phyloP scores from a whole-genome alignment of 192 early-diverging fungal species.

The Umbelopsis isabellina region DNA sequence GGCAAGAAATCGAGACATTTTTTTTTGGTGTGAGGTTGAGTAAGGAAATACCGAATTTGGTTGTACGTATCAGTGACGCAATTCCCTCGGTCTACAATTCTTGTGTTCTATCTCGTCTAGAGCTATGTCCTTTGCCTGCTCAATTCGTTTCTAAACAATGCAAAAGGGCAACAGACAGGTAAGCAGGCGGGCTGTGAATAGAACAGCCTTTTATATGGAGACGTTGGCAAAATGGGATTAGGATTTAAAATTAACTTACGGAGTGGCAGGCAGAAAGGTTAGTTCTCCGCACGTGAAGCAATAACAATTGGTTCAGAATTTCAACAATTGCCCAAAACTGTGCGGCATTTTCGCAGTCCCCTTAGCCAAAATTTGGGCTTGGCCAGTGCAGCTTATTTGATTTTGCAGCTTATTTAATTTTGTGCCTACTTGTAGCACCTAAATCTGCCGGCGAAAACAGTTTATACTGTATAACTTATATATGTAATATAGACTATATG shows the following conservation, averaged over 20 bases:
- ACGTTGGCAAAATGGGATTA: background rate
- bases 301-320: background rate
- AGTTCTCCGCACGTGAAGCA: background rate
- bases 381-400: background rate
- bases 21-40: background rate
- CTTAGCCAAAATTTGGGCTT: background rate
- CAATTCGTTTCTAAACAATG: too few relatives aligned
- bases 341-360: slow-evolving; percentile 8
- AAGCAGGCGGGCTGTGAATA: background rate
- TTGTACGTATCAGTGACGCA: too few relatives aligned
- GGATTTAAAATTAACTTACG: slow-evolving; percentile 6
- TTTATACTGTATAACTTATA: too few relatives aligned
- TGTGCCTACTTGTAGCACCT: background rate
- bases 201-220: background rate
- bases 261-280: background rate
- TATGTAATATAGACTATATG: background rate
- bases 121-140: too few relatives aligned
- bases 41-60: too few relatives aligned
- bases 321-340: background rate
- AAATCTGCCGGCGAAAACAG: too few relatives aligned
- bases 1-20: background rate
- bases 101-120: too few relatives aligned
- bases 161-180: background rate
- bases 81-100: too few relatives aligned
- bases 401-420: too few relatives aligned